Evolutionary conservation across 176 grass and related monocot species (phyloP).

Genomic region (Triticum monococcum): DNA sequence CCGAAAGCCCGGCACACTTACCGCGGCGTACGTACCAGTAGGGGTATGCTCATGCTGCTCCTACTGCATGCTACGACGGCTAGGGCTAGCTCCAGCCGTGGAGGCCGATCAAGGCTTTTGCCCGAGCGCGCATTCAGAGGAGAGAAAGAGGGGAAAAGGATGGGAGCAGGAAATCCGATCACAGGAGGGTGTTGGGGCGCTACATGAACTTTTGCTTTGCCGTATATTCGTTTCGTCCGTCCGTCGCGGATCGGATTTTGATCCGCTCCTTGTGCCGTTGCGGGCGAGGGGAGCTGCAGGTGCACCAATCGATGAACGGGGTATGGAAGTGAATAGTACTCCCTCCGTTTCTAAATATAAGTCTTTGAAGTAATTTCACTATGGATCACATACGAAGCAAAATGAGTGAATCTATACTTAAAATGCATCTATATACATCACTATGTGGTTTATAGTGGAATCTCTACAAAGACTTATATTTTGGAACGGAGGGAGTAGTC

Average conservation of each 20-base stretch:
- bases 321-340: too few relatives aligned
- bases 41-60: too few relatives aligned
- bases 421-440: too few relatives aligned
- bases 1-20: slow-evolving; percentile 6
- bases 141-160: not conserved
- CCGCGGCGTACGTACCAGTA: not conserved
- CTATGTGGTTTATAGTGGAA: too few relatives aligned
- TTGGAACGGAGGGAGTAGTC: too few relatives aligned
- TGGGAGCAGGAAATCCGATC: not conserved
- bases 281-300: not conserved
- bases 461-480: too few relatives aligned
- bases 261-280: not conserved
- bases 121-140: not conserved
- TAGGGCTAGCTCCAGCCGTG: not conserved
- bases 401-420: too few relatives aligned
- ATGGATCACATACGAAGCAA: too few relatives aligned
- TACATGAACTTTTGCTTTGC: not conserved
- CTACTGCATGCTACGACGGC: too few relatives aligned
- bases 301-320: not conserved
- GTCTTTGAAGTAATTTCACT: too few relatives aligned
- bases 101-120: not conserved
- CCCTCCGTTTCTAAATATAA: too few relatives aligned
- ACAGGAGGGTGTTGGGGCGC: not conserved
- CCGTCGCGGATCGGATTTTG: not conserved
- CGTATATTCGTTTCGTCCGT: too few relatives aligned